Evolutionary conservation across 257 asterid genomes (phyloP), one percentile per base, ranked within the genome.

Genomic region (Cordia subcordata): DNA sequence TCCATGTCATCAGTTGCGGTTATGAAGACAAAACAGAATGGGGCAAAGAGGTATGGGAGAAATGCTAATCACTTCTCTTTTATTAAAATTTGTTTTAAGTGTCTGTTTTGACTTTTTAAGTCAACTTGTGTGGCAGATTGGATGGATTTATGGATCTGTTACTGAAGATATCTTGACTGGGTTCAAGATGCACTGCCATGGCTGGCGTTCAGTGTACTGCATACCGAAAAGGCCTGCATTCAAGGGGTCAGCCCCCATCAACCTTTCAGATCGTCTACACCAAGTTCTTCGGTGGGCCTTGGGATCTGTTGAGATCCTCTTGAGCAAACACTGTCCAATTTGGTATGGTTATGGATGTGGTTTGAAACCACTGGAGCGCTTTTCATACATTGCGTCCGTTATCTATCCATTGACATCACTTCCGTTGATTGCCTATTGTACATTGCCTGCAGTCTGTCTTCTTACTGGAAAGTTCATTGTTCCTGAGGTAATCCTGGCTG

Each of bases 1-100:
- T 75, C 22, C 73, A 72, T 59, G 70, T 71, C 32, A 71, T 76
- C 32, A 63, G 75, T 53, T 71, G 77, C 49, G 59, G 75, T 14
- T 76, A 76, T 65, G 81, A 76, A 71, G 78, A 71, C 39, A 72
- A 71, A 69, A 76, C 81, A 49, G 81, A 71, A 9, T 76, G 81
- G 81, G 80, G 80, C 58, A 69, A 57, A 19, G 76, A 74, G 64
- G 80, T 63, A 68, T 21, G 18, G 0, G 1, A 23, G 61, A 14
- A 10, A 27, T 55, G 10, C 49, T 11, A 15, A 40, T 35, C 67
- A 15, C 6, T 53, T 19, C 20, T 5, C 53, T 6, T 16, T 33
- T 5, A 37, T 49, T 14, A 1, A 16, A 3, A 11, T 46, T 49
- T 32, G 46, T 15, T 13, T 33, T 42, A 61, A 3, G 22, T 9